Base-by-base conservation (phyloP, 352 stramenopile species). In the Blastocystis sp. region DNA sequence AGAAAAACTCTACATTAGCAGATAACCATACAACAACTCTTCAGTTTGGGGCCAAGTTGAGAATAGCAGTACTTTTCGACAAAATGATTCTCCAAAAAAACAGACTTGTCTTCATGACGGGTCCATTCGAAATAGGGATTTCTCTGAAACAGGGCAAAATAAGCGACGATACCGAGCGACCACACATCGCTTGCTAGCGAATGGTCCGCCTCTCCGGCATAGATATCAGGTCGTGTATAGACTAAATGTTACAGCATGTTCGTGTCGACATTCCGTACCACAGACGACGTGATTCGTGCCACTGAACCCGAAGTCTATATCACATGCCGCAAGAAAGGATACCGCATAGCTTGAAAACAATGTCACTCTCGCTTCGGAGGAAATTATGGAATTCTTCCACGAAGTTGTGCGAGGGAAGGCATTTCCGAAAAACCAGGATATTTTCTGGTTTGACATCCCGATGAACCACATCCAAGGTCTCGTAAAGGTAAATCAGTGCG, bases 391-490 rank as follows among this genome's bases (percentile, higher is more conserved):
- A 81, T 26, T 2, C 0, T 8, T 64, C 47, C 6, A 37, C 16
- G 26, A 81, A 24, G 30, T 20, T 20, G 3, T 9, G 2, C 11
- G 2, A 64, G 7, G 50, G 13, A 37, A 63, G 43, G 13, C 37
- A 30, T 16, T 47, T 62, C 43, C 50, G 45, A 26, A 81, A 81
- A 34, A 81, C 47, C 6, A 81, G 47, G 30, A 81, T 66, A 34
- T 81, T 81, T 53, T 81, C 70, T 11, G 70, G 70, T 39, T 81
- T 81, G 45, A 81, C 65, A 20, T 81, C 70, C 34, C 70, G 70
- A 66, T 81, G 70, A 20, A 81, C 13, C 18, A 81, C 45, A 3
- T 9, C 20, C 13, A 45, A 37, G 20, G 16, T n/a, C 7, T 81
- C 47, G 45, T 66, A 81, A 9, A 81, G 20, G 39, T 65, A 81